Conservation (phyloP, 768 basidiomycete species). For the Ramaria sp. region DNA sequence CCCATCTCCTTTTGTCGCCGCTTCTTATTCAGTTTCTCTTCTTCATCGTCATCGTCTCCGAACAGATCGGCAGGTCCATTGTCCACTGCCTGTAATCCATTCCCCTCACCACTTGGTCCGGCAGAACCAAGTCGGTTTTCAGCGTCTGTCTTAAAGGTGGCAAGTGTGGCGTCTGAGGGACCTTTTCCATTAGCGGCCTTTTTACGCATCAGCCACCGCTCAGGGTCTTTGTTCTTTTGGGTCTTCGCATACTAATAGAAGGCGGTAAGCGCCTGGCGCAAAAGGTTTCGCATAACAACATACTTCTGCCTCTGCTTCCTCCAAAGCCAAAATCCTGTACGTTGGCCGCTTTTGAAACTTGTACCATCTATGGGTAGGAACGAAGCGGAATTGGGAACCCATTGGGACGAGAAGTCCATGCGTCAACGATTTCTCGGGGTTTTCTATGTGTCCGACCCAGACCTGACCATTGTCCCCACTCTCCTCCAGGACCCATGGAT, state of each 20-base stretch:
- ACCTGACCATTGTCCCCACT: conserved; percentile 46
- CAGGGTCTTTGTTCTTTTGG: conserved; percentile 67
- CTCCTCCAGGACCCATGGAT: conserved; percentile 91
- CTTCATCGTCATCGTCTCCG: conserved; percentile 54
- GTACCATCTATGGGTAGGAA: conserved; percentile 84
- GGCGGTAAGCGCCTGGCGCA: neutral
- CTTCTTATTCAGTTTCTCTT: conserved; percentile 28
- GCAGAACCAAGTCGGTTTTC: conserved; percentile 43
- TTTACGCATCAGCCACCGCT: conserved; percentile 55
- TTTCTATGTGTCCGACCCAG: conserved; percentile 80
- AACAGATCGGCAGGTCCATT: conserved; percentile 50
- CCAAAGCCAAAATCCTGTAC: conserved; percentile 57
- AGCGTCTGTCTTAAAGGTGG: conserved; percentile 59
- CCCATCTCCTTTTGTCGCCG: conserved; percentile 50
- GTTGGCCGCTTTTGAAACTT: conserved; percentile 83
- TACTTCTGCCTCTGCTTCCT: conserved; percentile 59
- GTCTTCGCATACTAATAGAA: conserved; percentile 31
- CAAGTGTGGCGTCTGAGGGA: conserved; percentile 49
- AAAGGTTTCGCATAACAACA: conserved; percentile 13
- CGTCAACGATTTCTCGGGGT: conserved; percentile 55
- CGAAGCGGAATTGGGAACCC: conserved; percentile 77
- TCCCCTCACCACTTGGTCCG: conserved; percentile 47
- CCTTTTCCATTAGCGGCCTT: conserved; percentile 33
- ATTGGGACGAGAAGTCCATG: conserved; percentile 81
- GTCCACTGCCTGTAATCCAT: conserved; percentile 56